Evolutionary conservation across 306 rosid genomes (phyloP), one percentile per base, ranked within the genome.

Genomic region (Quercus rubra): DNA sequence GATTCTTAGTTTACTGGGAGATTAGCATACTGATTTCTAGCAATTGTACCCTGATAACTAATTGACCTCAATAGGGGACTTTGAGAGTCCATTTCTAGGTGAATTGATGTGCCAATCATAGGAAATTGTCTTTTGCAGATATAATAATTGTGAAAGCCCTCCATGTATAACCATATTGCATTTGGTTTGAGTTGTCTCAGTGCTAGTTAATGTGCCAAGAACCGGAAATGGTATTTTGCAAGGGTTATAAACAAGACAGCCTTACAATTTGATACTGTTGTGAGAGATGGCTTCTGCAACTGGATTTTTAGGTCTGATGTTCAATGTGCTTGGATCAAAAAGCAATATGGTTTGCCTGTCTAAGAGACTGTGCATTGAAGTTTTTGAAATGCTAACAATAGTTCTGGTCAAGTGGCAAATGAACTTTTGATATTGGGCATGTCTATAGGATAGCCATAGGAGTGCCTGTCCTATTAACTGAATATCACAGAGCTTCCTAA

Each of bases 281-380:
- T 13, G 7, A 61, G 67, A 25, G 30, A 4, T 61, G 19, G 67
- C 7, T 61, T 23, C 33, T 25, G 33, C 17, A 59, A 61, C 67
- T 11, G 67, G 19, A 30, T 13, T 61, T 61, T 61, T 61, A 17
- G 18, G 17, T 12, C 33, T 69, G 71, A 23, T 73, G 62, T 79
- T 59, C 63, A 79, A 52, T 43, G 78, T 77, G 56, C 6, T 25
- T 25, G 78, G 77, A 28, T 82, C 70, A 20, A 70, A 74, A 20
- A 75, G 81, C 72, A 35, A 30, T 35, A 19, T 68, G 25, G 72
- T 25, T 61, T 11, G 33, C 33, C 67, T 12, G 52, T 11, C 52
- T 11, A 46, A 46, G 52, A 46, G 13, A 46, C 52, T 46, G 13
- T 35, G 41, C 41, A 35, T 35, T 35, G 41, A 35, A 35, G 41